A percentile compares a stretch with the other conserved stretches of the same genome.
Conservation (phyloP, 2,329 filamentous ascomycete species). For the Colletotrichum filicis region DNA sequence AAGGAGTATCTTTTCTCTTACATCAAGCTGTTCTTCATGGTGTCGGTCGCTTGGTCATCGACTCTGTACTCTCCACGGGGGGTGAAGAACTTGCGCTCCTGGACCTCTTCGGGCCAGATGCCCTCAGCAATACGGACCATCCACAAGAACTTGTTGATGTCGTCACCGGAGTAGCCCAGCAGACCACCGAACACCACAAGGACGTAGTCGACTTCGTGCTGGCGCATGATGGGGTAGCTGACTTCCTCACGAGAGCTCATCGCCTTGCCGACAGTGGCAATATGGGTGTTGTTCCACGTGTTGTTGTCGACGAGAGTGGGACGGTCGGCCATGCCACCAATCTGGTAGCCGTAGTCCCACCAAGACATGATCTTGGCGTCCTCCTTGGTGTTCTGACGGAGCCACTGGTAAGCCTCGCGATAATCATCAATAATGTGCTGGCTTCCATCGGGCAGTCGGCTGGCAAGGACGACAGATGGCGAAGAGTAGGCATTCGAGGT, state of each 20-base stretch:
- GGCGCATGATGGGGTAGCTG: conserved; percentile 97
- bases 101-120: conserved; percentile 99
- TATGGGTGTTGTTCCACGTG: conserved; percentile 99
- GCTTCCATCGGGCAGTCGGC: conserved; percentile 89
- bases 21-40: conserved; percentile 99
- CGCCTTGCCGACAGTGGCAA: conserved; percentile 97
- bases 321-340: conserved; percentile 98
- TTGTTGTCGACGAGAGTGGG: conserved; percentile 99
- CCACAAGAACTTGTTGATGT: conserved; percentile 99
- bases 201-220: conserved; percentile 99
- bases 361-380: conserved; percentile 99
- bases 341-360: conserved; percentile 99
- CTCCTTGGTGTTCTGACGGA: conserved; percentile 93
- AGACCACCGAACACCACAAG: conserved; percentile 96
- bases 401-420: conserved; percentile 99
- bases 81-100: conserved; percentile 97
- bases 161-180: conserved; percentile 96
- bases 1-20: conserved; percentile 61
- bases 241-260: conserved; percentile 98
- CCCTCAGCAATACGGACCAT: conserved; percentile 99
- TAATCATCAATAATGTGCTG: conserved; percentile 99
- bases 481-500: conserved; percentile 99
- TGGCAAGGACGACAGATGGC: conserved; percentile 94
- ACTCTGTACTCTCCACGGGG: conserved; percentile 93
- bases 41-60: conserved; percentile 90